A percentile compares a stretch with the other conserved stretches of the same genome.
Evolutionary conservation across 2,329 filamentous ascomycete species (phyloP).

Genomic region (Huntiella savannae): DNA sequence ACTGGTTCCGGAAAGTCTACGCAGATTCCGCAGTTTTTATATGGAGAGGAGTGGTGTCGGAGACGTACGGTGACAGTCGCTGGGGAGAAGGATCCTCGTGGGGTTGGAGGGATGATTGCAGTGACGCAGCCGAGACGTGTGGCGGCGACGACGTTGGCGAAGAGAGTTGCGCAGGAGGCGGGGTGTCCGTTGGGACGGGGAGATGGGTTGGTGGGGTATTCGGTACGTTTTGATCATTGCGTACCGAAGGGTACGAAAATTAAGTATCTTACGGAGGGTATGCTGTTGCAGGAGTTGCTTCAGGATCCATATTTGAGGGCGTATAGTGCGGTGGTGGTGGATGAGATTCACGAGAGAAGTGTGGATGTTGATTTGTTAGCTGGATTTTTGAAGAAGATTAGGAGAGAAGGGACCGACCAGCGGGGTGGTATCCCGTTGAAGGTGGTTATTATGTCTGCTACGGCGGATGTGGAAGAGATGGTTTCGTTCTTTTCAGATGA

Average conservation of each 20-base stretch:
- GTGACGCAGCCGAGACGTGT: constrained; percentile 93
- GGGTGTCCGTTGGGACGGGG: constrained; percentile 28
- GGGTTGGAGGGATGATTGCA: constrained; percentile 63
- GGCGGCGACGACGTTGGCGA: constrained; percentile 76
- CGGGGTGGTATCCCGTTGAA: constrained; percentile 61
- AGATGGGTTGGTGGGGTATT: constrained; percentile 59
- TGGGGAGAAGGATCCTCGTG: constrained; percentile 20
- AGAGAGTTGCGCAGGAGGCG: constrained; percentile 66
- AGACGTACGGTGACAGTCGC: constrained; percentile 27
- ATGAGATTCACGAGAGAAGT: constrained; percentile 92
- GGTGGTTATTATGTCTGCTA: constrained; percentile 92
- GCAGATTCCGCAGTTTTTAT: constrained; percentile 81
- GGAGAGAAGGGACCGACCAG: constrained; percentile 40
- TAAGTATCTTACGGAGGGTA: constrained; percentile 92
- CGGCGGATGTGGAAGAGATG: constrained; percentile 68
- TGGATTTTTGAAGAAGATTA: constrained; percentile 68
- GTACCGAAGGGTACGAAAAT: constrained; percentile 66
- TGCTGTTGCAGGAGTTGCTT: constrained; percentile 84
- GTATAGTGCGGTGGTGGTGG: constrained; percentile 81
- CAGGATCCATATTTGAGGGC: constrained; percentile 62
- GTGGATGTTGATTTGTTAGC: constrained; percentile 83
- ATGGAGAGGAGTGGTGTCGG: constrained; percentile 60
- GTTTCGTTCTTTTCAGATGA: constrained; percentile 40
- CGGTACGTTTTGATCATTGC: constrained; percentile 81
- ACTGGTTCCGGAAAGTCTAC: constrained; percentile 96